phyloP scores from a whole-genome alignment of 129 eudicot genomes.

The Oenanthe sinensis region DNA sequence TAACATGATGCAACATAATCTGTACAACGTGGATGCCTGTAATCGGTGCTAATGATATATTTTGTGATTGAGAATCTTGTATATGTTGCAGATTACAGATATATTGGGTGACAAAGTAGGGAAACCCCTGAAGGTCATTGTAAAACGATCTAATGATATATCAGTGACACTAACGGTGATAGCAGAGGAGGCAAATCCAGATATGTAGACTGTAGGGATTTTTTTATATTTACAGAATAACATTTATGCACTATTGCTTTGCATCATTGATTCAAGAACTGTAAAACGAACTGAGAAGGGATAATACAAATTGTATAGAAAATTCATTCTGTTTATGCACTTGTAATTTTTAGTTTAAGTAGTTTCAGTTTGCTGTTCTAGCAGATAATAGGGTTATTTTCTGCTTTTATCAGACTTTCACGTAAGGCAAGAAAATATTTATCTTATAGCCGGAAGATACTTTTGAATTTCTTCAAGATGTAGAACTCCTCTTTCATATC shows the following conservation, averaged over 20 bases:
- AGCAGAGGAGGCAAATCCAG: conserved; percentile 33
- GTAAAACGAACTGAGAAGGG: not conserved
- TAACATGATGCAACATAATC: not conserved
- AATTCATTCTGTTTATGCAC: too few species aligned
- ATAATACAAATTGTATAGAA: not conserved
- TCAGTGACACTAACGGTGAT: conserved; percentile 17
- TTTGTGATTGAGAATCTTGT: not conserved
- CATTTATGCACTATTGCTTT: not conserved
- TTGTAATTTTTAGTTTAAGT: too few species aligned
- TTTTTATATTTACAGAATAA: not conserved
- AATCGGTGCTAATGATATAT: not conserved
- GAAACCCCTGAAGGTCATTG: conserved; percentile 25
- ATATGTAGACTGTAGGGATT: conserved; percentile 9
- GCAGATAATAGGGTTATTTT: not conserved
- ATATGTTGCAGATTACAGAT: conserved; percentile 18
- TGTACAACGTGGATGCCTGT: not conserved
- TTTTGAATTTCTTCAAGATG: too few species aligned
- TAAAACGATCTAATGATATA: conserved; percentile 18
- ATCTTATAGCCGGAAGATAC: too few species aligned
- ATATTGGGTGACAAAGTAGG: conserved; percentile 25
- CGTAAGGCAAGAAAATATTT: too few species aligned
- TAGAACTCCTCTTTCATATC: too few species aligned
- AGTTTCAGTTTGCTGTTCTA: not conserved
- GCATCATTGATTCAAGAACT: not conserved
- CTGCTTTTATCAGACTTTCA: too few species aligned